Percentiles rank a stretch among this genome's conserved stretches.
Evolutionary conservation across 495 filamentous ascomycete genomes (phyloP).

Genomic region (Rhizodiscina lignyota): DNA sequence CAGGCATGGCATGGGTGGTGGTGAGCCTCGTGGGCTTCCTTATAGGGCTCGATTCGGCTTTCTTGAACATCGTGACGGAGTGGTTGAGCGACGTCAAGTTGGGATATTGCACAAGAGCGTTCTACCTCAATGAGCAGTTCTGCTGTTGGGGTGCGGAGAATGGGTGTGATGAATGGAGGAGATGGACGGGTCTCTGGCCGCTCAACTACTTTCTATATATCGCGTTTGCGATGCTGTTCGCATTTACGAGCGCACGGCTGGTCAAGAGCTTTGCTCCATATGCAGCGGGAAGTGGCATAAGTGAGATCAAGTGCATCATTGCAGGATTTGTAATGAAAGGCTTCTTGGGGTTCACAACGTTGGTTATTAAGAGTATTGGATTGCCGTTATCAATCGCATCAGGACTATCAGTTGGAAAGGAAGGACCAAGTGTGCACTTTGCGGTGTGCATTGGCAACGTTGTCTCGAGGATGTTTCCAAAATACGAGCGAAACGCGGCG

Average conservation of each 20-base stretch:
- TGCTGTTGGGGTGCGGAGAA: conserved; percentile 96
- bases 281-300: conserved; percentile 92
- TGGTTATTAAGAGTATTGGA: conserved; percentile 86
- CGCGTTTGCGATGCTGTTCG: conserved; percentile 71
- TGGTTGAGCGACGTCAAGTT: conserved; percentile 94
- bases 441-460: conserved; percentile 97
- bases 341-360: conserved; percentile 82
- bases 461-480: conserved; percentile 80
- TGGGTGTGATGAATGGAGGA: conserved; percentile 83
- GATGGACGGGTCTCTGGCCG: conserved; percentile 63
- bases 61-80: conserved; percentile 91
- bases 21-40: conserved; percentile 81
- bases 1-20: conserved; percentile 95
- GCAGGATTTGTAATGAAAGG: conserved; percentile 99
- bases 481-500: conserved; percentile 82
- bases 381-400: conserved; percentile 88
- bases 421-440: conserved; percentile 95
- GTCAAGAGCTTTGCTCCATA: conserved; percentile 94
- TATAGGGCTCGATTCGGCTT: conserved; percentile 84
- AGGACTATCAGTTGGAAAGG: conserved; percentile 89
- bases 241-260: conserved; percentile 63
- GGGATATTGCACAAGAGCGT: conserved; percentile 83
- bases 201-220: conserved; percentile 85
- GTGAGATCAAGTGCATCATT: conserved; percentile 98
- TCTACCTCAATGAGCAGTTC: conserved; percentile 95